These are phyloP conservation scores for Mycena vulgaris DNA, from an alignment of 768 basidiomycete species.

Conservation along the genomic window DNA sequence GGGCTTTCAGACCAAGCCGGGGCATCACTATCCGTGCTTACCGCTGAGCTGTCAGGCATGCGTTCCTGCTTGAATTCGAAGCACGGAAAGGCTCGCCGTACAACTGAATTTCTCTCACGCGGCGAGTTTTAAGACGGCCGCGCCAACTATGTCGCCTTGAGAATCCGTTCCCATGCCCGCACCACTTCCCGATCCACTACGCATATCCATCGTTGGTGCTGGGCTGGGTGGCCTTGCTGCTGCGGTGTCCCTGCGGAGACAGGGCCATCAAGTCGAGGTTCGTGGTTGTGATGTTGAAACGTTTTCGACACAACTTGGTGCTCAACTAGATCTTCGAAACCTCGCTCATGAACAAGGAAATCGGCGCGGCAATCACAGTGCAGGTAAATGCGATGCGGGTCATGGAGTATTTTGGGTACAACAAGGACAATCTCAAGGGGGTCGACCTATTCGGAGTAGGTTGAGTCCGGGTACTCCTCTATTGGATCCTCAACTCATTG, in stretches of 20 bases:
- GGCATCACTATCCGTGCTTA: too few relatives aligned
- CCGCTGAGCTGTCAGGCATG: neutral
- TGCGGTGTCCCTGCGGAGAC: constrained; percentile 26
- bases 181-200: neutral
- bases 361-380: constrained; percentile 29
- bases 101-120: neutral
- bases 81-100: neutral
- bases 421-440: constrained; percentile 20
- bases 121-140: neutral
- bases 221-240: constrained; percentile 31
- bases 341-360: constrained; percentile 33
- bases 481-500: neutral
- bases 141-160: neutral
- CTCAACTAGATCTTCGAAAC: constrained; percentile 21
- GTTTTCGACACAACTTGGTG: too few relatives aligned
- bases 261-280: constrained; percentile 33
- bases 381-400: constrained; percentile 34
- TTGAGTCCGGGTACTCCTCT: neutral
- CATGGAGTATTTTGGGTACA: constrained; percentile 27
- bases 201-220: constrained; percentile 30
- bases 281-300: neutral
- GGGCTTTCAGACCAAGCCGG: too few relatives aligned
- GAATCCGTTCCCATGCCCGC: neutral
- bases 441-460: constrained; percentile 33
- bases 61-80: neutral